Evolutionary conservation across 257 asterid species (phyloP), one percentile per base, ranked within the genome.

Genomic region (Ligustrum vulgare): DNA sequence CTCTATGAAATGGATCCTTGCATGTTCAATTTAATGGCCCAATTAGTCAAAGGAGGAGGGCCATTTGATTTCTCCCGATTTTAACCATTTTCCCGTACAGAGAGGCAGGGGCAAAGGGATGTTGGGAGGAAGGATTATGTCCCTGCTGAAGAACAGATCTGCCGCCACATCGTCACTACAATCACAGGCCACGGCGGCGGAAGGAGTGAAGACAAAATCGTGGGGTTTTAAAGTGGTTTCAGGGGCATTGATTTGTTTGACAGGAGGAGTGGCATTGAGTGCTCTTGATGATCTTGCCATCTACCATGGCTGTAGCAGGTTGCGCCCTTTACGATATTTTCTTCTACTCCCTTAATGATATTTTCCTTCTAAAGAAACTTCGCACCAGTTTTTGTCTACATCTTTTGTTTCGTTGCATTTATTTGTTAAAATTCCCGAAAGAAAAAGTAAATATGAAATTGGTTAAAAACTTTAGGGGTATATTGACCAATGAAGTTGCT

Each of bases 191-290:
- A 25, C 49, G 56, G 80, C 69, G 32, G 83, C 72, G 0, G 93
- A 77, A 75, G 93, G 83, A 70, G 86, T 76, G 45, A 82, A 73
- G 33, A 80, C 85, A 41, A 84, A 81, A 75, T 80, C 86, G 2
- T 89, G 90, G 97, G 96, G 94, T 8, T 80, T 89, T 65, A 88
- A 84, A 78, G 69, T 85, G 28, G 92, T 85, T 1, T 88, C 98
- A 3, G 96, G 97, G 54, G 54, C 28, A 56, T 56, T 56, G 23
- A n/a, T 56, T 56, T 56, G 64, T 56, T 56, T 56, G 28, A 56
- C 64, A 20, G 64, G 64, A 56, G 67, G 67, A 5, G 84, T 87
- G 31, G 88, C 90, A 66, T 77, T 87, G 78, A 87, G 92, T 69
- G 92, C 92, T 5, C 31, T 82, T 71, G 85, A 85, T 75, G 92